Conservation (phyloP, 1,284 basidiomycete species). For the Cryptococcus amylolentus region DNA sequence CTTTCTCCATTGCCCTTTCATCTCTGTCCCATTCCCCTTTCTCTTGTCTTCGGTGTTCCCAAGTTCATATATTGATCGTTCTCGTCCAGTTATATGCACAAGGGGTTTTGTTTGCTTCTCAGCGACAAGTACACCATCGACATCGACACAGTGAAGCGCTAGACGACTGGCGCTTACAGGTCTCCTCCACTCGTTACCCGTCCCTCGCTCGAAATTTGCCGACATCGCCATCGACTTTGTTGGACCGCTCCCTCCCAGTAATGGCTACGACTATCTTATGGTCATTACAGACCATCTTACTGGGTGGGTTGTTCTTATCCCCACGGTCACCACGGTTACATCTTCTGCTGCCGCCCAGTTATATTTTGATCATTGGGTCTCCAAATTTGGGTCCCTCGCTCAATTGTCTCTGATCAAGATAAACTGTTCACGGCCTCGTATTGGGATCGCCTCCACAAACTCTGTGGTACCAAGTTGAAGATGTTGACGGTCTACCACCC, state of each 20-base stretch:
- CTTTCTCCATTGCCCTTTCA: too few species aligned
- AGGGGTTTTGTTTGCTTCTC: too few species aligned
- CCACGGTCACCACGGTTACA: not conserved
- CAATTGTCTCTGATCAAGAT: not conserved
- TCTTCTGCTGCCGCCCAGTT: not conserved
- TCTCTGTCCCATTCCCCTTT: too few species aligned
- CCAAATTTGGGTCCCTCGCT: not conserved
- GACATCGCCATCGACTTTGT: constrained; percentile 2
- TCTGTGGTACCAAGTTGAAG: too few species aligned
- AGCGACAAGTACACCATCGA: too few species aligned
- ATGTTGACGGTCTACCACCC: not conserved
- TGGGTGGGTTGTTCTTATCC: not conserved
- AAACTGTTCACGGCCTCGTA: not conserved
- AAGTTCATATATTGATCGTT: too few species aligned
- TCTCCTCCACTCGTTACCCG: not conserved
- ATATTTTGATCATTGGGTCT: not conserved
- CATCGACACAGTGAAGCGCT: too few species aligned
- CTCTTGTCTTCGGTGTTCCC: too few species aligned
- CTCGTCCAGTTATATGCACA: too few species aligned
- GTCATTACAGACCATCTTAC: constrained; percentile 1
- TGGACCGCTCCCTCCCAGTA: not conserved
- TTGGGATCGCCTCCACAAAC: not conserved
- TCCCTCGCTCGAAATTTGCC: not conserved
- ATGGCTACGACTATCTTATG: not conserved
- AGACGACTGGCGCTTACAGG: too few species aligned